Evolutionary conservation across 495 filamentous ascomycete genomes (phyloP).

Genomic region (Recurvomyces mirabilis): DNA sequence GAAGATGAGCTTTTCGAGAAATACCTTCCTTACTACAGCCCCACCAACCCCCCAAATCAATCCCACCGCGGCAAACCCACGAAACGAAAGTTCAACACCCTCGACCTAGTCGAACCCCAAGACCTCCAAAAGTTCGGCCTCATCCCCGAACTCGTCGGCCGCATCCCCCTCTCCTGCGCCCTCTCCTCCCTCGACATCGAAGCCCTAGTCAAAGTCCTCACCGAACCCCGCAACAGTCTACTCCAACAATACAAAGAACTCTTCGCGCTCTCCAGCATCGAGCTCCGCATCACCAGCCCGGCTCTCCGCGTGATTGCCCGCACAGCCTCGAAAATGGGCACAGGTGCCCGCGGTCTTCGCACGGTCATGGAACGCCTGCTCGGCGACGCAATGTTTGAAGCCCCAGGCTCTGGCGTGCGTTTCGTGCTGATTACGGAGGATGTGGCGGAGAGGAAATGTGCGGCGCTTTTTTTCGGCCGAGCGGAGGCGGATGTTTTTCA

Average conservation of each 20-base stretch:
- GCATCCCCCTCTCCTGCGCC: slow-evolving; percentile 78
- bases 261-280: slow-evolving; percentile 72
- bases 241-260: slow-evolving; percentile 75
- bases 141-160: slow-evolving; percentile 87
- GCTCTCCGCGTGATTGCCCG: slow-evolving; percentile 71
- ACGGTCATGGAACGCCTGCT: slow-evolving; percentile 84
- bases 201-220: slow-evolving; percentile 75
- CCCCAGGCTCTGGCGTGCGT: slow-evolving; percentile 43
- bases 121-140: slow-evolving; percentile 88
- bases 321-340: slow-evolving; percentile 62
- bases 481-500: slow-evolving; percentile 28
- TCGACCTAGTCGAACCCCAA: slow-evolving; percentile 67
- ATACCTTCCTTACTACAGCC: slow-evolving; percentile 53
- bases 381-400: slow-evolving; percentile 83
- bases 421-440: slow-evolving; percentile 58
- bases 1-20: slow-evolving; percentile 55
- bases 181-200: slow-evolving; percentile 68
- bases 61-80: neutral
- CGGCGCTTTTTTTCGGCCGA: slow-evolving; percentile 53
- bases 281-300: slow-evolving; percentile 69
- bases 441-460: slow-evolving; percentile 29
- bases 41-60: slow-evolving; percentile 6
- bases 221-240: slow-evolving; percentile 79
- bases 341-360: slow-evolving; percentile 75
- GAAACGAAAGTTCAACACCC: slow-evolving; percentile 55